Conservation (phyloP, 176 grass and related monocot genomes). For the Alloteropsis semialata region DNA sequence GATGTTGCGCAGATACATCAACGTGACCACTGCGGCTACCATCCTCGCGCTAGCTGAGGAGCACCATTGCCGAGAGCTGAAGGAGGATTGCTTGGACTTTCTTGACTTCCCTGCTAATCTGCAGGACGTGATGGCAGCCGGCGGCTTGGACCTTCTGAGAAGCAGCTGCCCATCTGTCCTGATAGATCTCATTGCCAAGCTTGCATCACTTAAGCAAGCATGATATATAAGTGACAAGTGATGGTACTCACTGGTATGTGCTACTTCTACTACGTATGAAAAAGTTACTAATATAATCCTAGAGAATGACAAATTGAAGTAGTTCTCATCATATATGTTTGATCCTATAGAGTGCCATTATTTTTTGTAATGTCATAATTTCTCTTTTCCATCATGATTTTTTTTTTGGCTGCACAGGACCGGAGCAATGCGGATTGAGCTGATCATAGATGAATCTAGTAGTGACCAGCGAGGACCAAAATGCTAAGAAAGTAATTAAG, state of each 20-base stretch:
- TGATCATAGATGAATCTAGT: too few relatives aligned
- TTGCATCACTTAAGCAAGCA: background rate
- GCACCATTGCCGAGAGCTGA: background rate
- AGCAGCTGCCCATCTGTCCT: background rate
- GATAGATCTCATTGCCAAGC: background rate
- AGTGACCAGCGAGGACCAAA: background rate
- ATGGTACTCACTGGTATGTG: background rate
- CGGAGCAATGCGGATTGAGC: background rate
- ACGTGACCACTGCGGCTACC: background rate
- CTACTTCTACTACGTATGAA: background rate
- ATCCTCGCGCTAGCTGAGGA: constrained; percentile 14
- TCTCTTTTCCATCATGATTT: background rate
- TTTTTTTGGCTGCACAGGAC: background rate
- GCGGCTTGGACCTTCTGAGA: background rate
- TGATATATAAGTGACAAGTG: background rate
- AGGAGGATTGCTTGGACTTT: background rate
- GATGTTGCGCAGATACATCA: constrained; percentile 8
- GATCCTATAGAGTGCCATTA: too few relatives aligned
- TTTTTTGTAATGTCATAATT: background rate
- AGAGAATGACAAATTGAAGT: background rate
- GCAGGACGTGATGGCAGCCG: background rate
- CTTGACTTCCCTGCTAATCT: background rate
- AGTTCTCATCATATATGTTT: too few relatives aligned
- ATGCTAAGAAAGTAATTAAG: background rate
- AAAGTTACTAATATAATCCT: background rate